phyloP scores from a whole-genome alignment of 75 land plant genomes.

The Selaginella tamariscina region DNA sequence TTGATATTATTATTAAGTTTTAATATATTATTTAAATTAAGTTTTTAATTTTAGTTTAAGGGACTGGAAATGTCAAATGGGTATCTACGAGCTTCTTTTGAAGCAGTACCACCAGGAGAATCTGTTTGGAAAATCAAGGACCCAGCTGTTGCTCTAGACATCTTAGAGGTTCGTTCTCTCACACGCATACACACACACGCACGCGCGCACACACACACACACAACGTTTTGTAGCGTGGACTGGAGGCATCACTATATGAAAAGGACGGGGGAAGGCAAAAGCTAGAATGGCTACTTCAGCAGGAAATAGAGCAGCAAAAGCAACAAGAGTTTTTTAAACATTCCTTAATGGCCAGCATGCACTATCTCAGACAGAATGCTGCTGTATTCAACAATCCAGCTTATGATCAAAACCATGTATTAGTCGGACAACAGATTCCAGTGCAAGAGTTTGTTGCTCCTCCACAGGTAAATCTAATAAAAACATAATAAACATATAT shows the following conservation, averaged over 20 bases:
- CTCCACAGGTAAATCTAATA: too few species aligned
- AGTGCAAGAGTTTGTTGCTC: too few species aligned
- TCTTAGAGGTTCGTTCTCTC: constrained; percentile 21
- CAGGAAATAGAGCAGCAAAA: constrained; percentile 25
- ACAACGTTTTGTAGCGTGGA: constrained; percentile 12
- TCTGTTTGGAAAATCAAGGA: constrained; percentile 28
- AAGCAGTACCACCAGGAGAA: constrained; percentile 16
- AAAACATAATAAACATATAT: too few species aligned
- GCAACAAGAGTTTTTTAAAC: not conserved
- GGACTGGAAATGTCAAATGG: not conserved
- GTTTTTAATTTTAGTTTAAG: not conserved
- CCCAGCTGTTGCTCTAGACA: constrained; percentile 30
- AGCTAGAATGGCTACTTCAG: constrained; percentile 21
- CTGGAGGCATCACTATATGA: constrained; percentile 18
- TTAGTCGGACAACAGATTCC: too few species aligned
- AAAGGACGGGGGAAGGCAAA: constrained; percentile 20
- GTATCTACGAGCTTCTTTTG: not conserved
- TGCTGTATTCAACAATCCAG: too few species aligned
- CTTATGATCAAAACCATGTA: too few species aligned
- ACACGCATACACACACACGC: not conserved
- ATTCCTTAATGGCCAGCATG: too few species aligned
- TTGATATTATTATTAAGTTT: not conserved
- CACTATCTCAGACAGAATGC: not conserved
- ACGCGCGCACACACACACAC: too few species aligned
- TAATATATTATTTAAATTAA: not conserved